Percentiles rank a stretch among this genome's conserved stretches.
These are phyloP conservation scores for Thelephora terrestris DNA, from an alignment of 1,284 basidiomycete genomes.

Conservation along the genomic window DNA sequence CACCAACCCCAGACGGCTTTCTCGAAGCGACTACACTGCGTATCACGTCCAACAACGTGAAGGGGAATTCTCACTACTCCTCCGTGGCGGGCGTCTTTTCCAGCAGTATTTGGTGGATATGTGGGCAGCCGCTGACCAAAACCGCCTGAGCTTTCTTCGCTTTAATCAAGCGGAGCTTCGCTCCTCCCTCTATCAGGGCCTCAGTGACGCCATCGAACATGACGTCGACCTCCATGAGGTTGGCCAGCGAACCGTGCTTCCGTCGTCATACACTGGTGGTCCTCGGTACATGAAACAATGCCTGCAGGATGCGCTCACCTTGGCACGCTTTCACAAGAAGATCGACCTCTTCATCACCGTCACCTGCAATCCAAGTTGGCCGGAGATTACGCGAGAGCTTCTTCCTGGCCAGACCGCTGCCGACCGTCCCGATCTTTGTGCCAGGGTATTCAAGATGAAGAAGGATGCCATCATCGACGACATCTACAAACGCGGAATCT, in stretches of 20 bases:
- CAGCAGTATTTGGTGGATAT: constrained; percentile 28
- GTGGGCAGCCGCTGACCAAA: constrained; percentile 22
- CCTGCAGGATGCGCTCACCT: constrained; percentile 35
- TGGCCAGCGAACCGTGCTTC: constrained; percentile 28
- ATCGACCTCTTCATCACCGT: constrained; percentile 37
- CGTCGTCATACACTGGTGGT: constrained; percentile 31
- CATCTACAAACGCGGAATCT: constrained; percentile 23
- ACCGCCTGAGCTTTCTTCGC: constrained; percentile 15
- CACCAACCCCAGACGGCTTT: constrained; percentile 10
- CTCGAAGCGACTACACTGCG: constrained; percentile 20
- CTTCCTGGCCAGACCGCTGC: constrained; percentile 27
- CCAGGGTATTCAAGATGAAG: constrained; percentile 34
- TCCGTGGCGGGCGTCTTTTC: constrained; percentile 29
- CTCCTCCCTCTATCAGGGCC: constrained; percentile 26
- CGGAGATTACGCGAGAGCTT: constrained; percentile 30
- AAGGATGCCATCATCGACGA: constrained; percentile 26
- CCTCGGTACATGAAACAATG: constrained; percentile 30
- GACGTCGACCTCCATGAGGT: constrained; percentile 21
- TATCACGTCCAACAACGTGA: constrained; percentile 22
- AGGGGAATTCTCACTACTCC: constrained; percentile 22
- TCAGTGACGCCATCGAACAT: constrained; percentile 19
- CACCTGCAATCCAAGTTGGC: constrained; percentile 37
- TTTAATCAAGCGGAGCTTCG: constrained; percentile 29
- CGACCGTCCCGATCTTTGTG: constrained; percentile 37
- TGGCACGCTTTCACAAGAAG: constrained; percentile 23